A percentile compares a stretch with the other conserved stretches of the same genome.
phyloP scores from a whole-genome alignment of 129 eudicot genomes.

The Chrysanthemum lavandulifolium region DNA sequence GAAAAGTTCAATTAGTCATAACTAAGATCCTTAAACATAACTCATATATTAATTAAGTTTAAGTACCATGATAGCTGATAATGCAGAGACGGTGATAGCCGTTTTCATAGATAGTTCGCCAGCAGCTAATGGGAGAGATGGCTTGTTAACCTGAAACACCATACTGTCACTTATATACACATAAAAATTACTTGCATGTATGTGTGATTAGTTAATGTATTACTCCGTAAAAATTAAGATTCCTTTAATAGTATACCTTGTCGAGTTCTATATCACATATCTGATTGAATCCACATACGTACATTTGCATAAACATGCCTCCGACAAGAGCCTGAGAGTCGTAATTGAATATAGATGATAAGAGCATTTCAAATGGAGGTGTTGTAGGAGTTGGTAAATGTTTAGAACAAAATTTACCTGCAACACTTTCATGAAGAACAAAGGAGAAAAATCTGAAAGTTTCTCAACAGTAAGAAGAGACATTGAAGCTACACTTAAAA shows the following conservation, averaged over 20 bases:
- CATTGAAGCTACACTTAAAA: slow-evolving; percentile 26
- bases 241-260: slow-evolving; percentile 9
- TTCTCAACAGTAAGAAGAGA: slow-evolving; percentile 26
- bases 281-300: slow-evolving; percentile 31
- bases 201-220: not conserved
- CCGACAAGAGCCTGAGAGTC: slow-evolving; percentile 28
- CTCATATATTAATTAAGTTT: not conserved
- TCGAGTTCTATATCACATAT: slow-evolving; percentile 34
- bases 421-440: slow-evolving; percentile 17
- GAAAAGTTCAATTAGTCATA: no score
- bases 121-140: slow-evolving; percentile 28
- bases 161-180: not conserved
- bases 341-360: not conserved
- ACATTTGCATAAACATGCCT: slow-evolving; percentile 36
- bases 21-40: not conserved
- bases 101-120: slow-evolving; percentile 31
- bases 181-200: not conserved
- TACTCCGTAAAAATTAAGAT: no score
- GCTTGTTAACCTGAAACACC: slow-evolving; percentile 29
- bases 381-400: not conserved
- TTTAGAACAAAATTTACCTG: slow-evolving; percentile 16
- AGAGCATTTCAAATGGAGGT: not conserved
- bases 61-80: slow-evolving; percentile 30
- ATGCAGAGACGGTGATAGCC: slow-evolving; percentile 16
- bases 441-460: slow-evolving; percentile 24